Percentiles rank a stretch among this genome's conserved stretches.
Conservation (phyloP, 1,284 basidiomycete species). For the Microbotryomycetes sp. region DNA sequence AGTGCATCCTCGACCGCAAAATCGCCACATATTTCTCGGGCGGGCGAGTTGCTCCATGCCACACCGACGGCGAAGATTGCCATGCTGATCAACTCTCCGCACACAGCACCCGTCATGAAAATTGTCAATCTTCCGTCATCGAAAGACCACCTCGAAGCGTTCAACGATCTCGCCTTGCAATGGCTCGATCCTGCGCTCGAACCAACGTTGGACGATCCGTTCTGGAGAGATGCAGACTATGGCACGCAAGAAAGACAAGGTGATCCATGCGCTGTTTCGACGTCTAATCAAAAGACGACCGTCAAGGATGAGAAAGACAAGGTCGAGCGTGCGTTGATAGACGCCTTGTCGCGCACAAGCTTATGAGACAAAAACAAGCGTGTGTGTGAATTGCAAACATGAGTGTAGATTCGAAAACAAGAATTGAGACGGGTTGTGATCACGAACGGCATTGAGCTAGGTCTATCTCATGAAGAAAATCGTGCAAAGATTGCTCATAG, state of each 20-base stretch:
- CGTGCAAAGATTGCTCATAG: not conserved
- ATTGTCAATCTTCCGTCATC: slow-evolving; percentile 13
- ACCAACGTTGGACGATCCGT: not conserved
- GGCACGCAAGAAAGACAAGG: not conserved
- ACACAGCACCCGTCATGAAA: slow-evolving; percentile 14
- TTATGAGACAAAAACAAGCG: not conserved
- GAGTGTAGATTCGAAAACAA: not conserved
- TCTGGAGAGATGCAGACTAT: not conserved
- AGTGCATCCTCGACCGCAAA: slow-evolving; percentile 1
- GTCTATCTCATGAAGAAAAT: not conserved
- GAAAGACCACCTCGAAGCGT: slow-evolving; percentile 25
- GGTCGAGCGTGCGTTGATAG: not conserved
- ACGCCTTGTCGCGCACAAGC: not conserved
- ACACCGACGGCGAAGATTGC: no score
- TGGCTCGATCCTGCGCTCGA: slow-evolving; percentile 4
- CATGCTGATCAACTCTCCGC: no score
- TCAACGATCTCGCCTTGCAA: slow-evolving; percentile 30
- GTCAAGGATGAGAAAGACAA: not conserved
- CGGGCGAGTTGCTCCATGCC: not conserved
- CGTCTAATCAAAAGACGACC: not conserved
- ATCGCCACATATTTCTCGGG: slow-evolving; percentile 1
- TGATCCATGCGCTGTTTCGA: no score
- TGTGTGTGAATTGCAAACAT: not conserved
- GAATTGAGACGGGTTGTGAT: not conserved
- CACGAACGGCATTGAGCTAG: not conserved